A percentile compares a stretch with the other conserved stretches of the same genome.
phyloP scores from a whole-genome alignment of 305 asterid genomes.

The Fraxinus dipetala region DNA sequence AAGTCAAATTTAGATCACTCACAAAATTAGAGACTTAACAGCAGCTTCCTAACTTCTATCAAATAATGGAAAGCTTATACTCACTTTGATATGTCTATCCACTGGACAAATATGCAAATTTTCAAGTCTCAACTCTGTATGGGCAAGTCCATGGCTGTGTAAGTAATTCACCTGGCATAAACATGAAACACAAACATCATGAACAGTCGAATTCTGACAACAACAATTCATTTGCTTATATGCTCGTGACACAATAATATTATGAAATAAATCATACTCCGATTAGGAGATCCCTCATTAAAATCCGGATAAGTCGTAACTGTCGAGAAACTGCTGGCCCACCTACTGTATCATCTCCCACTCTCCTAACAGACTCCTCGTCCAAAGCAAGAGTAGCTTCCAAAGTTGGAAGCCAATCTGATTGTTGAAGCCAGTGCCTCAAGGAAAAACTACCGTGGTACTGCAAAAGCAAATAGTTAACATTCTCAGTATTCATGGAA shows the following conservation, averaged over 20 bases:
- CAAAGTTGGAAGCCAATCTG: conserved; percentile 94
- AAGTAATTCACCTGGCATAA: conserved; percentile 81
- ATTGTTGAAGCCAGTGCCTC: conserved; percentile 93
- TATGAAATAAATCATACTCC: conserved; percentile 55
- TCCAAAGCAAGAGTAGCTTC: conserved; percentile 94
- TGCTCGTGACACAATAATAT: not conserved
- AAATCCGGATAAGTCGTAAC: conserved; percentile 69
- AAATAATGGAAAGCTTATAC: conserved; percentile 26
- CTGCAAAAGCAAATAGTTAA: conserved; percentile 35
- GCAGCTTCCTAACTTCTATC: conserved; percentile 17
- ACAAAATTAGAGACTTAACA: conserved; percentile 7
- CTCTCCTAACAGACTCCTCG: conserved; percentile 79
- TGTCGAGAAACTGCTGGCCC: conserved; percentile 90
- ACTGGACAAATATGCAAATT: conserved; percentile 87
- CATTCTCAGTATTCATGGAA: conserved; percentile 10
- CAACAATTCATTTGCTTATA: not conserved
- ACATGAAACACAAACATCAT: conserved; percentile 1
- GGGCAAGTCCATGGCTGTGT: conserved; percentile 96
- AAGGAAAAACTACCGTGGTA: conserved; percentile 87
- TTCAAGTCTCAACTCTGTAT: conserved; percentile 87
- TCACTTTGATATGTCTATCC: conserved; percentile 86
- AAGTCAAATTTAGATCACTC: not conserved
- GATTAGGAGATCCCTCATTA: conserved; percentile 90
- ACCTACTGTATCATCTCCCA: conserved; percentile 90
- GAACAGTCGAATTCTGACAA: conserved; percentile 10